Conservation (phyloP, 306 rosid genomes). For the Neltuma alba region DNA sequence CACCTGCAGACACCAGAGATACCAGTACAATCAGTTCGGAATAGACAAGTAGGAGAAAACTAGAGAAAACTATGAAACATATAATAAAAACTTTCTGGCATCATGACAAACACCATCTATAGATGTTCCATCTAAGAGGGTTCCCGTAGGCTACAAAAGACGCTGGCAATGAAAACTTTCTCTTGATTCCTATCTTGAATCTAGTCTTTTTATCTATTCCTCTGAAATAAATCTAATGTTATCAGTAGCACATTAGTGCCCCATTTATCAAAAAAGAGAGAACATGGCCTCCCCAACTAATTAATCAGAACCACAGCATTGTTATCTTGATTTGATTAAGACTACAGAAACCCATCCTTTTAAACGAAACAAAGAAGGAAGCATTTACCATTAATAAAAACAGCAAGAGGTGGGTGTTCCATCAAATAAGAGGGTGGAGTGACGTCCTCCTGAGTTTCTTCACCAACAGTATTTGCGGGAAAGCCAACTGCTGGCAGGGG, state of each 20-base stretch:
- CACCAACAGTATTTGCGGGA: slow-evolving; percentile 58
- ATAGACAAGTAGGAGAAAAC: slow-evolving; percentile 1
- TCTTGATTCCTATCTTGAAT: background rate
- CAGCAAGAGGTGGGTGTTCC: slow-evolving; percentile 99
- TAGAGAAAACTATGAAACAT: background rate
- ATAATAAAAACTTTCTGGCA: slow-evolving; percentile 12
- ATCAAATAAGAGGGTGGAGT: slow-evolving; percentile 89
- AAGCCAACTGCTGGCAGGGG: slow-evolving; percentile 94
- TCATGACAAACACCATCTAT: slow-evolving; percentile 3
- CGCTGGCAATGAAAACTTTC: background rate
- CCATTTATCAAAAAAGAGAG: background rate
- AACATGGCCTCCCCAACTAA: background rate
- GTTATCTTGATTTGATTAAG: background rate
- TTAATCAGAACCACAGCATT: background rate
- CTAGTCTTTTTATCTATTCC: background rate
- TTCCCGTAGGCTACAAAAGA: slow-evolving; percentile 20
- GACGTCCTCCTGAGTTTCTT: slow-evolving; percentile 84
- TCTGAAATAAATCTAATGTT: background rate
- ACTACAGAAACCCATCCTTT: background rate
- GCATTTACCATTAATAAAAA: slow-evolving; percentile 82
- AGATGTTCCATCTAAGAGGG: background rate
- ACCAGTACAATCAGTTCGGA: slow-evolving; percentile 28
- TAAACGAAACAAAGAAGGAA: slow-evolving; percentile 22
- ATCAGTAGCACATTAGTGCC: background rate
- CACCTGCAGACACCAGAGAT: slow-evolving; percentile 71